These are phyloP conservation scores for Ceratocystis colombiana DNA, from an alignment of 2,329 filamentous ascomycete species.

Conservation along the genomic window DNA sequence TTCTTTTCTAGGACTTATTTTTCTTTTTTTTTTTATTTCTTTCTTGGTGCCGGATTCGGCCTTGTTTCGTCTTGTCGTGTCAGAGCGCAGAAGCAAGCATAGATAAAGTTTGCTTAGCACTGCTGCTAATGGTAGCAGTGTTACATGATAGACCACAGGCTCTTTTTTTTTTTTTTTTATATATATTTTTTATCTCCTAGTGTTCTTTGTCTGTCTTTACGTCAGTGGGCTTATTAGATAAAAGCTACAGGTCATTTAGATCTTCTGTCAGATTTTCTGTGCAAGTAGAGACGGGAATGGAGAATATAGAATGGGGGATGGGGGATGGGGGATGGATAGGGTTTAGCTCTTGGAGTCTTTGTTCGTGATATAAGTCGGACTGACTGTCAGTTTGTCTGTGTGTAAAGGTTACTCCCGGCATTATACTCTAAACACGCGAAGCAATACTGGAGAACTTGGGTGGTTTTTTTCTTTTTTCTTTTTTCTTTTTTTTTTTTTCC, in stretches of 20 bases:
- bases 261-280: background rate
- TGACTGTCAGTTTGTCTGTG: slow-evolving; percentile 11
- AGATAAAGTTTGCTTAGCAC: slow-evolving; percentile 5
- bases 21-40: no score
- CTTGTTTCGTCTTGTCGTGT: background rate
- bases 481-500: no score
- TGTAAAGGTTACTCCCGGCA: slow-evolving; percentile 11
- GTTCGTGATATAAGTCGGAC: background rate
- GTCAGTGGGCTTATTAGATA: background rate
- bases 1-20: no score
- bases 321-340: background rate
- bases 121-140: background rate
- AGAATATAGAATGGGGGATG: background rate
- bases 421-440: slow-evolving; percentile 5
- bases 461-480: no score
- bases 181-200: background rate
- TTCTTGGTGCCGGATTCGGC: no score
- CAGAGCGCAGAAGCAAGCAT: background rate
- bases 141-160: slow-evolving; percentile 6
- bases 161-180: background rate
- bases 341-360: background rate
- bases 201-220: no score
- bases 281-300: no score
- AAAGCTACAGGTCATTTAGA: background rate
- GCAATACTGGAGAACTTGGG: background rate